Percentiles rank a stretch among this genome's conserved stretches.
phyloP scores from a whole-genome alignment of 306 rosid species.

The Prunus mongolica region DNA sequence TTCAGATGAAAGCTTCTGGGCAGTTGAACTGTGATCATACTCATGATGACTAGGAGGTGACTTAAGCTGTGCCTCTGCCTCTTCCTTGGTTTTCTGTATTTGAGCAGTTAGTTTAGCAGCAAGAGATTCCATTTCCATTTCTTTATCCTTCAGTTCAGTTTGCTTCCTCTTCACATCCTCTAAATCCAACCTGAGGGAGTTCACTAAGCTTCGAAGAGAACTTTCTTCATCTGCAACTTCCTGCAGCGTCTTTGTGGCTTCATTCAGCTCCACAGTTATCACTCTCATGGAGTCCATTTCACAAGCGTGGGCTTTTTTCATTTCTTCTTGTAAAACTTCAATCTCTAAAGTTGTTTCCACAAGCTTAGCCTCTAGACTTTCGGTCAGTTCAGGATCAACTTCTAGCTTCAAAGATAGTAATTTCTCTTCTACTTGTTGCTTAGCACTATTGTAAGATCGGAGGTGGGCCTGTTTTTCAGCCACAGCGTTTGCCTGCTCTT shows the following conservation, averaged over 20 bases:
- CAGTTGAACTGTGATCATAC: slow-evolving; percentile 9
- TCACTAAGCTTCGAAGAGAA: slow-evolving; percentile 46
- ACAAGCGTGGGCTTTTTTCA: slow-evolving; percentile 57
- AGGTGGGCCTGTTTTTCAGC: slow-evolving; percentile 41
- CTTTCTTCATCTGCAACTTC: slow-evolving; percentile 56
- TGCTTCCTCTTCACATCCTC: slow-evolving; percentile 46
- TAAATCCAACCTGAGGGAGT: slow-evolving; percentile 44
- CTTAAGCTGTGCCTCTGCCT: slow-evolving; percentile 14
- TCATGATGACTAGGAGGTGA: not conserved
- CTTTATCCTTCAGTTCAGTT: slow-evolving; percentile 32
- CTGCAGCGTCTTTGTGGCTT: slow-evolving; percentile 58
- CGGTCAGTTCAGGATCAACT: slow-evolving; percentile 37
- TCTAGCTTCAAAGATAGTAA: slow-evolving; percentile 45
- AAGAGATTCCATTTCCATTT: slow-evolving; percentile 32
- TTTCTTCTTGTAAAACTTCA: slow-evolving; percentile 53
- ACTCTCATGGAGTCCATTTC: slow-evolving; percentile 56
- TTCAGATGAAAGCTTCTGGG: slow-evolving; percentile 38
- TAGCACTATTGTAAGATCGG: slow-evolving; percentile 28
- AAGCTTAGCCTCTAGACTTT: slow-evolving; percentile 41
- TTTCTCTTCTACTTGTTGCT: slow-evolving; percentile 45
- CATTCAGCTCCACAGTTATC: slow-evolving; percentile 52
- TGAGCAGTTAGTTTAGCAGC: slow-evolving; percentile 25
- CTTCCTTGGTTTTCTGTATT: slow-evolving; percentile 20
- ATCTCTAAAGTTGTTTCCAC: slow-evolving; percentile 50
- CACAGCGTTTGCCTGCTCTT: slow-evolving; percentile 38